Base-by-base conservation (phyloP, 768 basidiomycete species). In the Podaxis sp. region DNA sequence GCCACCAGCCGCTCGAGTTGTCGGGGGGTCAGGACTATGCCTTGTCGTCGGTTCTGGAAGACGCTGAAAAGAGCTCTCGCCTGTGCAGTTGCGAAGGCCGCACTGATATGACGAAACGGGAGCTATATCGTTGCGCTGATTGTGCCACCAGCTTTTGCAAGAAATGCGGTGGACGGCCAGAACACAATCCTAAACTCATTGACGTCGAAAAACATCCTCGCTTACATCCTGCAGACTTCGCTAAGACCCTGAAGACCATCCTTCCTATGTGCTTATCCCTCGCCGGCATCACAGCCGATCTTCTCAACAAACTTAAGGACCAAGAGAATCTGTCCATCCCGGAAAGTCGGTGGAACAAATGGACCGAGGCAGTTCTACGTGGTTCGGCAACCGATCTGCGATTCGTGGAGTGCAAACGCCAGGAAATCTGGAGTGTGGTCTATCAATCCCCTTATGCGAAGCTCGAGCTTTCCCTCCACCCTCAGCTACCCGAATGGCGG, bases 71-170 rank as follows among this genome's bases (percentile, higher is more conserved):
- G 64, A 95, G 91, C 66, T 81, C 87, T 15, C 86, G 96, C 28
- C 84, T 95, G 30, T 98, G 96, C 71, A 76, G 83, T n/a, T 98
- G 96, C 70, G 96, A 98, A 75, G 96, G 95, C 2, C 89, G 92
- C 9, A 81, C 85, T 40, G 89, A 85, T 64, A 87, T 95, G 69
- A 90, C 93, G 0, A 82, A 80, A 9, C 80, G 87, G 38, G 79
- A 81, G 38, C 76, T 96, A 42, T 82, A 84, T 40, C 83, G 81
- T 11, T 98, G 96, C 73, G 64, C 70, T 13, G 91, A 93, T 63
- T 98, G 96, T 70, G 84, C 83, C 5, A 84, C 86, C 8, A 84
- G 92, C 13, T 88, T 90, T 38, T 98, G 96, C 77, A 82, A 83
- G 66, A 89, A 88, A 71, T 96, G 95, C 70, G 92, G 92, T 46